Conservation (phyloP, 2,329 filamentous ascomycete species). For the Cryphonectria naterciae region DNA sequence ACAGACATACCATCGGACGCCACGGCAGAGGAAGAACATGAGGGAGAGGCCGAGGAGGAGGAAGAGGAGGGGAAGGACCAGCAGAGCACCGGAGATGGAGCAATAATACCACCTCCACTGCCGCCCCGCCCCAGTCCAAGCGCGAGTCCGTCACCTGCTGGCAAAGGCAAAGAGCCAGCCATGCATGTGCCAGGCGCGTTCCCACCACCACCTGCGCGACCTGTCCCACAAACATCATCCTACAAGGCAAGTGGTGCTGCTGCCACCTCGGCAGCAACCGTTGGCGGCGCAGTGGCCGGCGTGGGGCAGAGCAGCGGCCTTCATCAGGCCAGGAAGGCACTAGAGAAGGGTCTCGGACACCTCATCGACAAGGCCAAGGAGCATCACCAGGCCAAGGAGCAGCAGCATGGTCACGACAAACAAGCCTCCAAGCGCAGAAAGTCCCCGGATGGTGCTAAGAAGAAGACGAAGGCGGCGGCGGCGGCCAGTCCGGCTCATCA, state of each 20-base stretch:
- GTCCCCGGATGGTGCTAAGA: constrained; percentile 5
- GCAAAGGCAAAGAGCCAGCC: constrained; percentile 18
- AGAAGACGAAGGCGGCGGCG: not conserved
- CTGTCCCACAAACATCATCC: constrained; percentile 5
- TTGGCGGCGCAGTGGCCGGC: constrained; percentile 24
- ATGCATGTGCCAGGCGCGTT: constrained; percentile 20
- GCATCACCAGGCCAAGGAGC: constrained; percentile 23
- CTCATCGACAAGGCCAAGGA: constrained; percentile 27
- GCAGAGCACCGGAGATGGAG: not conserved
- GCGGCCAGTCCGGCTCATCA: not conserved
- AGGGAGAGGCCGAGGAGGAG: not conserved
- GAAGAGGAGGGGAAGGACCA: not conserved
- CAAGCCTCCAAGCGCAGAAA: constrained; percentile 5
- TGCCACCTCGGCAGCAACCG: constrained; percentile 22
- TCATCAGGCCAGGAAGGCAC: constrained; percentile 25
- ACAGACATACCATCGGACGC: not conserved
- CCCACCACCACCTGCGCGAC: constrained; percentile 19
- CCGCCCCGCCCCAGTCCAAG: constrained; percentile 19
- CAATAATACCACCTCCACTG: constrained; percentile 15
- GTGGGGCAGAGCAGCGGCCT: constrained; percentile 19
- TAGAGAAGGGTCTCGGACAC: constrained; percentile 24
- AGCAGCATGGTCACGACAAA: constrained; percentile 13
- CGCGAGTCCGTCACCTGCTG: constrained; percentile 1
- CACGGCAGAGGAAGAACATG: not conserved
- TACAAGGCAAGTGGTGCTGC: constrained; percentile 24